Conservation (phyloP, 140 eudicot genomes). For the Artemisia princeps region DNA sequence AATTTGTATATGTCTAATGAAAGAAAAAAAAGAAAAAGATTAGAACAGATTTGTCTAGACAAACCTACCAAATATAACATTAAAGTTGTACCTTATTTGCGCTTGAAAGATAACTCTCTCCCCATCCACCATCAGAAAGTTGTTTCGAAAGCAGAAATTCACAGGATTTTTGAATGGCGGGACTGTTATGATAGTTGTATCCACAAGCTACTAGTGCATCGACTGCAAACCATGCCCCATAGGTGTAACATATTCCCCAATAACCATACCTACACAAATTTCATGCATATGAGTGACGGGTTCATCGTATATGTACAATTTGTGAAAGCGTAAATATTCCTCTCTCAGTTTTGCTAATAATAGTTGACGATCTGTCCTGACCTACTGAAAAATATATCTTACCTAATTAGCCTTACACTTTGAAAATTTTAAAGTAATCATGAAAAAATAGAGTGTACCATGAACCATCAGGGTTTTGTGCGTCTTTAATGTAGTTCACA, state of each 20-base stretch:
- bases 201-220: constrained; percentile 49
- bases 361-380: no score
- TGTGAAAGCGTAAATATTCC: no score
- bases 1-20: constrained; percentile 39
- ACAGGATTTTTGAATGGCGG: constrained; percentile 39
- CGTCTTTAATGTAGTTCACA: neutral
- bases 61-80: neutral
- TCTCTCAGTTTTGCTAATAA: no score
- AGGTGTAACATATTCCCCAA: constrained; percentile 64
- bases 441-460: neutral
- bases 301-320: no score
- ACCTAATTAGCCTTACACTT: no score
- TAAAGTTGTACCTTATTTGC: constrained; percentile 35
- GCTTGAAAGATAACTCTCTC: constrained; percentile 62
- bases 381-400: no score
- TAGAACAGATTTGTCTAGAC: neutral
- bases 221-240: constrained; percentile 60
- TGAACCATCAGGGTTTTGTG: constrained; percentile 2
- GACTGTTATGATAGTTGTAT: constrained; percentile 28
- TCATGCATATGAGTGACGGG: neutral
- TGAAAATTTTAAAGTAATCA: no score
- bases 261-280: constrained; percentile 48
- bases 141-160: constrained; percentile 49
- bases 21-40: neutral
- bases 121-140: constrained; percentile 72